A percentile compares a stretch with the other conserved stretches of the same genome.
phyloP scores from a whole-genome alignment of 108 stramenopile genomes.

The Cyclostephanos invisitatus region DNA sequence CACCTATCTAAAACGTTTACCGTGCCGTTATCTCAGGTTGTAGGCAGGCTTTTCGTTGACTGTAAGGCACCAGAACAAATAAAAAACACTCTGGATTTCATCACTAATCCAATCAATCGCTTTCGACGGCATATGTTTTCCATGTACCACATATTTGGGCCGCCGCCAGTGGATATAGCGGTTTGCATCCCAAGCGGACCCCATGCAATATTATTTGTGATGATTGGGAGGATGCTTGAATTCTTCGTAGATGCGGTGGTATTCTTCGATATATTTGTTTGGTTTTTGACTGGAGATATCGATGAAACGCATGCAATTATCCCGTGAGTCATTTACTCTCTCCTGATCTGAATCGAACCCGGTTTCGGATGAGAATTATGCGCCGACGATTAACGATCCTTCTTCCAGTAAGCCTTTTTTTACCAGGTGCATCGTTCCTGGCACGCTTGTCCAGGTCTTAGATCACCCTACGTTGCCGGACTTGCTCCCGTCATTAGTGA shows the following conservation, averaged over 20 bases:
- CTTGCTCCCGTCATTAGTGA: conserved; percentile 47
- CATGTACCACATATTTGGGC: conserved; percentile 36
- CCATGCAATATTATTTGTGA: conserved; percentile 50
- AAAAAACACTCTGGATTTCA: conserved; percentile 36
- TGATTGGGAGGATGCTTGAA: conserved; percentile 46
- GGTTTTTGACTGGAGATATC: conserved; percentile 74
- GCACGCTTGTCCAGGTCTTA: conserved; percentile 65
- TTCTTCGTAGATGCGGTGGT: conserved; percentile 58
- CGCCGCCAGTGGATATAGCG: conserved; percentile 41
- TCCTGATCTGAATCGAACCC: not conserved
- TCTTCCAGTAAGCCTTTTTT: conserved; percentile 56
- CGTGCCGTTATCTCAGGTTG: conserved; percentile 47
- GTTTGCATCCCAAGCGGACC: conserved; percentile 59
- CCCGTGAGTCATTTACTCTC: conserved; percentile 13
- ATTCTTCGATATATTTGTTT: conserved; percentile 70
- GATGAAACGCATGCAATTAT: conserved; percentile 56
- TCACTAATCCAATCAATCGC: conserved; percentile 43
- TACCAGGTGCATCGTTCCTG: conserved; percentile 61
- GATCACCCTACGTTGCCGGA: conserved; percentile 71
- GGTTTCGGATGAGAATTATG: not conserved
- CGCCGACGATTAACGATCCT: not conserved
- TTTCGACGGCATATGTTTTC: conserved; percentile 32
- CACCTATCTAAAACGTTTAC: conserved; percentile 51
- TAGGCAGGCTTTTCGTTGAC: conserved; percentile 39
- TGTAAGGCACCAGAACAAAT: conserved; percentile 41